Conservation (phyloP, 768 basidiomycete genomes). For the Rubroboletus pulcherrimus region DNA sequence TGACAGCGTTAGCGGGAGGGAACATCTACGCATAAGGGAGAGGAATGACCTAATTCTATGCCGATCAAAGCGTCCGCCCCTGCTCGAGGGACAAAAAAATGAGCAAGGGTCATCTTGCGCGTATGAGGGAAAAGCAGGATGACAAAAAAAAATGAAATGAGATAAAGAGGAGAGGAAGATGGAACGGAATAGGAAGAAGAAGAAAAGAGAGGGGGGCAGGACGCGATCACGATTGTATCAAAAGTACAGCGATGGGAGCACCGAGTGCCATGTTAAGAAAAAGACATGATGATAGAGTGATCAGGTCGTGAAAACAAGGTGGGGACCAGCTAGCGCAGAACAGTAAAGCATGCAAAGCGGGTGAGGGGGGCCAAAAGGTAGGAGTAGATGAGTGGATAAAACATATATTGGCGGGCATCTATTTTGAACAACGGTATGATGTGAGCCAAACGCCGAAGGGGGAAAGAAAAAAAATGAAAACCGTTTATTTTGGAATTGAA, state of each 20-base stretch:
- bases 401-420: constrained; percentile 16
- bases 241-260: constrained; percentile 17
- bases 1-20: neutral
- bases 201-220: no score
- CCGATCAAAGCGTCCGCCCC: constrained; percentile 15
- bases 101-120: neutral
- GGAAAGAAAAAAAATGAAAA: neutral
- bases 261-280: constrained; percentile 2
- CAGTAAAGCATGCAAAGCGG: neutral
- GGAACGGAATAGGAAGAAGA: neutral
- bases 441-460: constrained; percentile 13
- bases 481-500: constrained; percentile 10
- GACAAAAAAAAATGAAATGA: neutral
- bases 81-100: neutral
- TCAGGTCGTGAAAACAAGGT: neutral
- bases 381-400: constrained; percentile 2
- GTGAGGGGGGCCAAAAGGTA: neutral
- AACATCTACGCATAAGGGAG: constrained; percentile 6
- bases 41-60: constrained; percentile 14
- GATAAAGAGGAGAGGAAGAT: neutral
- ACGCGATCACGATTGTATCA: constrained; percentile 11
- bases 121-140: neutral
- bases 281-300: neutral
- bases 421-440: constrained; percentile 15
- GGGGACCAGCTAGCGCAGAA: neutral